Base-by-base conservation (phyloP, 352 stramenopile species). In the Globisporangium splendens region DNA sequence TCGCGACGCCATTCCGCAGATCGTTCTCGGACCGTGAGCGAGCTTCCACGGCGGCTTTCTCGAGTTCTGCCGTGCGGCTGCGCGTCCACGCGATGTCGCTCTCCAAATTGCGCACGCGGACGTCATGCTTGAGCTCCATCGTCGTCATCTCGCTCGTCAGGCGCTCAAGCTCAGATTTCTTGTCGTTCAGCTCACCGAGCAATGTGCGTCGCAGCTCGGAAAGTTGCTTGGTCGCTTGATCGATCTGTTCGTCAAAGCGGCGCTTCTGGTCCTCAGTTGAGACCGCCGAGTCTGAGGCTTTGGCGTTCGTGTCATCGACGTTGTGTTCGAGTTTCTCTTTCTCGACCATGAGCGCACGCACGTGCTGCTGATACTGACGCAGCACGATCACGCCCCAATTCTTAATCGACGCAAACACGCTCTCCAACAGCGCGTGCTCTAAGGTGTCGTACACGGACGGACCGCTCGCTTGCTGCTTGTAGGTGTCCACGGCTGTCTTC, bases 111-210 rank as follows among this genome's bases (percentile, higher is more conserved):
- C 63, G 64, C n/a, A 90, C 46, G 17, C 74, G 75, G 12, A 73
- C 59, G 1, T 84, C 68, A 43, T 90, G 77, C 64, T 87, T 88
- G 50, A 75, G 44, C n/a, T 73, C 69, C 70, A 86, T 83, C 31
- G 74, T 83, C n/a, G 61, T 53, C 54, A 85, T 68, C 15, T 83
- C 76, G 18, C 33, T 74, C 28, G 46, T 65, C 20, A 86, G 56
- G 4, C 71, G 63, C 21, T 83, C 71, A 0, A 87, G 60, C 48
- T 83, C 72, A 15, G 51, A 60, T 56, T 82, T 83, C 44, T 77
- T 80, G 43, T 51, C 56, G 50, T 81, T 72, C 24, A 88, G 56
- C 11, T 88, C 80, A 10, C 65, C 62, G 17, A 69, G 65, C 1
- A 90, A 53, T 14, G 44, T 56, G 11, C 65, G 61, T 17, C 79